Evolutionary conservation across 495 filamentous ascomycete species (phyloP).

Genomic region (Tuber magnatum): DNA sequence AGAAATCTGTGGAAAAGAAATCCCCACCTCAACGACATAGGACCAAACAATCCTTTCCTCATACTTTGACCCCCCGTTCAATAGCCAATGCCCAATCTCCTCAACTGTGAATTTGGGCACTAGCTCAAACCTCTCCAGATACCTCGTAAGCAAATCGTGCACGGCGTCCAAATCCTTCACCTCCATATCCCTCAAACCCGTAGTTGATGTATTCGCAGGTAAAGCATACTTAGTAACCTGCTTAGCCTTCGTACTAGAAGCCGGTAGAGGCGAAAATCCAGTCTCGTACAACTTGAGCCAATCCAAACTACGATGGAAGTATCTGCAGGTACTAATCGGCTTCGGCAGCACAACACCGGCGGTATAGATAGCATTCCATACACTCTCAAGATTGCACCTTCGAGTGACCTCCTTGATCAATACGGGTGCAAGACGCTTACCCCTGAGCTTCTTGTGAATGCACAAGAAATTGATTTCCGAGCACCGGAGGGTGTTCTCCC

Average conservation of each 20-base stretch:
- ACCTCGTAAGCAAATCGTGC: constrained; percentile 64
- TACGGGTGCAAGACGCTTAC: constrained; percentile 82
- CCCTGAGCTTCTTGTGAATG: constrained; percentile 92
- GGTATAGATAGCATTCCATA: constrained; percentile 94
- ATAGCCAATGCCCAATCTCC: constrained; percentile 82
- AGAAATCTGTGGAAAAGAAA: neutral
- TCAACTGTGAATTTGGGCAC: constrained; percentile 71
- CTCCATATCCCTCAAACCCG: constrained; percentile 72
- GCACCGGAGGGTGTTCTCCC: constrained; percentile 62
- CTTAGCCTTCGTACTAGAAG: constrained; percentile 68
- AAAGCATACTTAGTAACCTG: constrained; percentile 75
- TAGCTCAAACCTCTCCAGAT: constrained; percentile 70
- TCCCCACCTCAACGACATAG: constrained; percentile 73
- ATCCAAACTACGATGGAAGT: constrained; percentile 85
- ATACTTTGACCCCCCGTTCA: constrained; percentile 52
- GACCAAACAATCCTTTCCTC: constrained; percentile 81
- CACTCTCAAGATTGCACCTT: constrained; percentile 68
- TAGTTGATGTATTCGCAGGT: constrained; percentile 60
- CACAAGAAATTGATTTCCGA: constrained; percentile 97
- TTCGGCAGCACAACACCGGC: constrained; percentile 82
- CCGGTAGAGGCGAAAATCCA: constrained; percentile 76
- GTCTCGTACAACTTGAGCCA: constrained; percentile 94
- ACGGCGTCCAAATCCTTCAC: constrained; percentile 72
- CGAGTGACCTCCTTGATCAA: constrained; percentile 97
- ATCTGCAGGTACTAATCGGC: constrained; percentile 83